Evolutionary conservation across 495 filamentous ascomycete species (phyloP), one percentile per base, ranked within the genome.

Genomic region (Annulohypoxylon moriforme): DNA sequence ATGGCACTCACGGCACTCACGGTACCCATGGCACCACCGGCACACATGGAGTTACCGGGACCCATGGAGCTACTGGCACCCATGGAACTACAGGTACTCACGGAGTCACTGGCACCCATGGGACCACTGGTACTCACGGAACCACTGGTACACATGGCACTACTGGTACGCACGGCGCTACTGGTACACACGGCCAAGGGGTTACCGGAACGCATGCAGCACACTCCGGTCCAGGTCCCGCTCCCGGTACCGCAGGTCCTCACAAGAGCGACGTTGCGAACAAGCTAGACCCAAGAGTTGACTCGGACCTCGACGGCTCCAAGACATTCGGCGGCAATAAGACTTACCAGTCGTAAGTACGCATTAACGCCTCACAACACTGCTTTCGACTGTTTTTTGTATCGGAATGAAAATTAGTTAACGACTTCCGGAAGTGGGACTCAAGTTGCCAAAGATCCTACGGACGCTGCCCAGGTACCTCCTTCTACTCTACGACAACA

Each of bases 231-330:
- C 78, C 82, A 6, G 82, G 82, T 11, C 81, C 81, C 0, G 83
- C 81, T 0, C 68, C 79, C 42, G 78, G 81, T 60, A 88, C 79
- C 0, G 80, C 82, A n/a, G 87, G 87, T 10, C 84, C 85, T 10
- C 85, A 89, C 77, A 79, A 75, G 62, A 85, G 81, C 49, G 84
- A 88, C 69, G 60, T 84, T 25, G 62, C 78, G 58, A 86, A 89
- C 81, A 88, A 87, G 77, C 29, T 80, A 7, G 85, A 89, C 50
- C 88, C 87, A 13, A 81, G 85, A 33, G 83, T 87, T 53, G 85
- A 87, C 72, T 83, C 79, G 0, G 81, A 87, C 59, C 80, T 84
- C 0, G 82, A 85, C 72, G 75, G 79, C 53, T 81, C 78, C 73
- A 67, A 69, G 67, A 85, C 83, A n/a, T 0, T 79, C 25, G 83